phyloP scores from a whole-genome alignment of 306 rosid species.

The Lathyrus aphaca region DNA sequence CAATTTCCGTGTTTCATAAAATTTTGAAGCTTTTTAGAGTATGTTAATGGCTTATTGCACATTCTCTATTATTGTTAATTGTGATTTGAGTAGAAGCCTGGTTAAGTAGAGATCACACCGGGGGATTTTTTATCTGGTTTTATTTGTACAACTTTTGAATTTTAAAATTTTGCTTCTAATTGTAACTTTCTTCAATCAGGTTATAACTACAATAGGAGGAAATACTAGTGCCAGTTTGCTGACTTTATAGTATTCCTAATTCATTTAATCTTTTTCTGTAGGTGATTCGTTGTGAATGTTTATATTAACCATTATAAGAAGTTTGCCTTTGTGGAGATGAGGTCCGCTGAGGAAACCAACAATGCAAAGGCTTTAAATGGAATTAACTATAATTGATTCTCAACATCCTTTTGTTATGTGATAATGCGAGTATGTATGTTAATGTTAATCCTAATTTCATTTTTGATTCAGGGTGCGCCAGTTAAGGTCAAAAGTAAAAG shows the following conservation, averaged over 20 bases:
- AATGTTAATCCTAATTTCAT: constrained; percentile 14
- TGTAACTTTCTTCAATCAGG: too few relatives aligned
- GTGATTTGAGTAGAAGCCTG: too few relatives aligned
- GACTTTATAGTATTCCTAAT: background rate
- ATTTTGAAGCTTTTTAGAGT: too few relatives aligned
- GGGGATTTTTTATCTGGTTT: too few relatives aligned
- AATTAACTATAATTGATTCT: constrained; percentile 35
- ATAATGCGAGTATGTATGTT: background rate
- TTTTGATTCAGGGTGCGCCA: constrained; percentile 79
- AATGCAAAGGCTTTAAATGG: constrained; percentile 99
- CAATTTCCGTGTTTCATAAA: too few relatives aligned
- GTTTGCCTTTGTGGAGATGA: constrained; percentile 98
- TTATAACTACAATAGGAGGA: constrained; percentile 95
- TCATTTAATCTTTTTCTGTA: constrained; percentile 37
- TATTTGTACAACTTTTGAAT: too few relatives aligned
- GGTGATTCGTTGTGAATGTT: constrained; percentile 97
- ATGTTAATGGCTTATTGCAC: too few relatives aligned
- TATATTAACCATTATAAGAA: constrained; percentile 98
- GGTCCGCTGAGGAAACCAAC: constrained; percentile 99
- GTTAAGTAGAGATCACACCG: too few relatives aligned
- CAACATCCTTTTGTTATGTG: constrained; percentile 2
- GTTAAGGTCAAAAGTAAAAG: constrained; percentile 99
- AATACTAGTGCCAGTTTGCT: constrained; percentile 55
- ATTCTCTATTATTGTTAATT: too few relatives aligned
- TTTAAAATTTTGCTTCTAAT: too few relatives aligned